Evolutionary conservation across 106 monocot species (phyloP).

Genomic region (Gastrodia elata): DNA sequence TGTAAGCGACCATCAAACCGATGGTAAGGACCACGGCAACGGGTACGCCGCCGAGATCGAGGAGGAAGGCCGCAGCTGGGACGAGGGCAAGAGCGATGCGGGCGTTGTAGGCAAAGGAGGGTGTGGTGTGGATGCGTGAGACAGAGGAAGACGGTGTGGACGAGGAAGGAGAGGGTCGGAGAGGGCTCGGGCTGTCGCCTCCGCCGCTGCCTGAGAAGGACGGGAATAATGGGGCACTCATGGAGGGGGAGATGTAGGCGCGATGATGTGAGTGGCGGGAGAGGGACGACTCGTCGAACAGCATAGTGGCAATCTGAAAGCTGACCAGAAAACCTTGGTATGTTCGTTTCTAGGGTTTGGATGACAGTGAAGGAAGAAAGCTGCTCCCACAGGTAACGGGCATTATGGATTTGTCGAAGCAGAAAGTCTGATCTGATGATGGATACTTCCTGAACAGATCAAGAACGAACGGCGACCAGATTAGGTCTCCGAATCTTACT

Average conservation of each 20-base stretch:
- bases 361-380: background rate
- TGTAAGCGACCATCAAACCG: constrained; percentile 65
- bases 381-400: background rate
- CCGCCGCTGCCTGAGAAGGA: constrained; percentile 19
- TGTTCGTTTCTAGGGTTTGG: background rate
- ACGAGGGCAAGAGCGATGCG: constrained; percentile 58
- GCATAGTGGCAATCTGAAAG: constrained; percentile 18
- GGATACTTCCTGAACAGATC: background rate
- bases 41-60: constrained; percentile 66
- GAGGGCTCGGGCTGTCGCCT: constrained; percentile 10
- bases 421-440: background rate
- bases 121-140: constrained; percentile 11
- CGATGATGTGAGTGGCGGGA: constrained; percentile 38
- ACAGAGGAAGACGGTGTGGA: constrained; percentile 3
- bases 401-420: background rate
- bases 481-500: background rate
- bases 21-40: constrained; percentile 45
- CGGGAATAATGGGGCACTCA: constrained; percentile 48
- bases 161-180: constrained; percentile 15
- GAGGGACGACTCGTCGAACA: constrained; percentile 32
- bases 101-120: constrained; percentile 49
- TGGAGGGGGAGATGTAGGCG: constrained; percentile 59
- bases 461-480: background rate
- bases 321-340: background rate
- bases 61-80: constrained; percentile 74